Conservation (phyloP, 768 basidiomycete genomes). For the Tylopilus felleus region DNA sequence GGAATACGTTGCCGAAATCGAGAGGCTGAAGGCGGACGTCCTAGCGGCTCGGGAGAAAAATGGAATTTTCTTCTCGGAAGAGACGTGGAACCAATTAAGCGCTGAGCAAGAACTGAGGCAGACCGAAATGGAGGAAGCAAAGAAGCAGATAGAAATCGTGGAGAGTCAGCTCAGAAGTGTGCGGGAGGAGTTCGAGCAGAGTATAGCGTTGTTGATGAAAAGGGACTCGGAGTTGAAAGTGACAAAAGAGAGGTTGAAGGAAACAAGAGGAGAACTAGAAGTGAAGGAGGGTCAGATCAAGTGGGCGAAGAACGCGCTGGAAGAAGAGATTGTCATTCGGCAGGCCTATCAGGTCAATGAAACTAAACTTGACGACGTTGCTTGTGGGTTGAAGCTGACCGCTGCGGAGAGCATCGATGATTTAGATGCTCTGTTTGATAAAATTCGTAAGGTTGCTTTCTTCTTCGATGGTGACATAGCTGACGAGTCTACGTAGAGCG, state of each 20-base stretch:
- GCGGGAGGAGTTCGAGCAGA: conserved; percentile 89
- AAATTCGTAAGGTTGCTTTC: conserved; percentile 60
- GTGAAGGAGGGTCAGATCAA: conserved; percentile 57
- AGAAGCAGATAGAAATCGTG: conserved; percentile 77
- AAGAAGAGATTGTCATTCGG: conserved; percentile 77
- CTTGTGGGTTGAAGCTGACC: conserved; percentile 60
- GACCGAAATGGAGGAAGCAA: conserved; percentile 79
- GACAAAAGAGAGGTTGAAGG: conserved; percentile 53
- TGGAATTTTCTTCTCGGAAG: conserved; percentile 90
- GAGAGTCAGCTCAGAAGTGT: conserved; percentile 77
- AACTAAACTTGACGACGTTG: conserved; percentile 64
- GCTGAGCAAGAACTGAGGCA: conserved; percentile 72
- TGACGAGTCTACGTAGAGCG: conserved; percentile 52
- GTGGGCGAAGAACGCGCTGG: conserved; percentile 54
- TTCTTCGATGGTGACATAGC: not conserved
- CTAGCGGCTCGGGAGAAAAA: conserved; percentile 93
- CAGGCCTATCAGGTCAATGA: conserved; percentile 79
- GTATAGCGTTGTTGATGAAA: conserved; percentile 70
- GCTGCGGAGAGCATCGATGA: conserved; percentile 69
- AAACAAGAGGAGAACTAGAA: conserved; percentile 50
- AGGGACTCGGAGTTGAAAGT: conserved; percentile 73
- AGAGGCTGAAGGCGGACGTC: conserved; percentile 86
- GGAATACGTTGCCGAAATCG: conserved; percentile 92
- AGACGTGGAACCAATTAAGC: conserved; percentile 82
- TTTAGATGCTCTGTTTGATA: conserved; percentile 68